Evolutionary conservation across 2,329 filamentous ascomycete species (phyloP).

Genomic region (Paecilomyces sp.): DNA sequence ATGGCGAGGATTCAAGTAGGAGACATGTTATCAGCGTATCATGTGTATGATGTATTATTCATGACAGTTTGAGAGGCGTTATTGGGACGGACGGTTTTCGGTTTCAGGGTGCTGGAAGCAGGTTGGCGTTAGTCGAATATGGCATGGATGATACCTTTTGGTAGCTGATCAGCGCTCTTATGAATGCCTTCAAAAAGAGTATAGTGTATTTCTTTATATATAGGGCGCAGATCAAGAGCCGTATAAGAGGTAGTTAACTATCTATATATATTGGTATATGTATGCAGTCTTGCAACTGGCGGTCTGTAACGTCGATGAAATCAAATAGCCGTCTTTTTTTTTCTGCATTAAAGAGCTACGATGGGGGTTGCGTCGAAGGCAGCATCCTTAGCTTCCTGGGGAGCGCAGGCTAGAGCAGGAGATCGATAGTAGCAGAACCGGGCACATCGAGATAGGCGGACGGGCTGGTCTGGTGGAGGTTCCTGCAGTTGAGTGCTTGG

Average conservation of each 20-base stretch:
- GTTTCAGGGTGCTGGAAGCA: background rate
- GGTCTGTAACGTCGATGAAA: background rate
- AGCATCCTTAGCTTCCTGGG: background rate
- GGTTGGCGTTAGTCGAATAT: background rate
- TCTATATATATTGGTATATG: background rate
- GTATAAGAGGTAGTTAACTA: background rate
- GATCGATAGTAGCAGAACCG: background rate
- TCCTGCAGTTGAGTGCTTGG: background rate
- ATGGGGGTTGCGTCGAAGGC: background rate
- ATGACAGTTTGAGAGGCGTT: background rate
- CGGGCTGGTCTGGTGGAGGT: background rate
- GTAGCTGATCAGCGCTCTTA: background rate
- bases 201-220: too few species aligned
- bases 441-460: background rate
- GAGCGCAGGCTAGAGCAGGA: background rate
- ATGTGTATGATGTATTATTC: background rate
- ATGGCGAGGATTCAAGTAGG: constrained; percentile 21
- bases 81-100: background rate
- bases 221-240: too few species aligned
- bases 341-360: background rate
- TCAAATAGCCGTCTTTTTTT: background rate
- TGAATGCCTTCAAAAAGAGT: background rate
- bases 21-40: background rate
- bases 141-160: background rate
- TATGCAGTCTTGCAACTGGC: background rate